Evolutionary conservation across 306 rosid genomes (phyloP), one percentile per base, ranked within the genome.

Genomic region (Gastrolobium bilobum): DNA sequence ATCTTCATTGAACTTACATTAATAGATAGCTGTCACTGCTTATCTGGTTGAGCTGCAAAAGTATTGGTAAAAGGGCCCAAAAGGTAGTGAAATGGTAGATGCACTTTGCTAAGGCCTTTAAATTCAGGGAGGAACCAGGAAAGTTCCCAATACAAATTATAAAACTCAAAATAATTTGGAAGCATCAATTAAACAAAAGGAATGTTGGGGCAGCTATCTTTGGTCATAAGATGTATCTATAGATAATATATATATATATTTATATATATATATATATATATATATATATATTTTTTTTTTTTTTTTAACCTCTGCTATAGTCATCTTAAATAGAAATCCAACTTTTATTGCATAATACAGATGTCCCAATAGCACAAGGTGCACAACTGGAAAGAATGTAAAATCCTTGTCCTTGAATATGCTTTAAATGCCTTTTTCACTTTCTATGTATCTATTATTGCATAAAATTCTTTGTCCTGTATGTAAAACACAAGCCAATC

Each of bases 321-420:
- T 84, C 83, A 79, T 81, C 77, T 81, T 73, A 47, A 75, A 66
- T 83, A 66, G 35, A 79, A 73, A 62, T 68, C 73, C 64, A 76
- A 80, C 85, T 85, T 89, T 82, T 83, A 84, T 85, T 83, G 88
- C 83, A 79, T 73, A 48, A 84, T 81, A 83, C 85, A 85, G 88
- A 83, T 88, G 76, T 71, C 57, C 84, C 84, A 66, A 79, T 71
- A 34, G 51, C 79, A 70, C 63, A 68, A 63, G 51, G 75, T 59
- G 83, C 68, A 82, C 87, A 79, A 76, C 85, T 79, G 84, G 79
- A 82, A 75, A 68, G 84, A 81, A 74, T 63, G 90, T 77, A 82
- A 81, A 68, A 76, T 79, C 76, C 52, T 10, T 77, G 52, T 78
- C 43, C 66, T 80, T 76, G 20, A 83, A 83, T 79, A 75, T 84